Evolutionary conservation across 495 filamentous ascomycete species (phyloP), one percentile per base, ranked within the genome.

Genomic region (Cladorrhinum samala): DNA sequence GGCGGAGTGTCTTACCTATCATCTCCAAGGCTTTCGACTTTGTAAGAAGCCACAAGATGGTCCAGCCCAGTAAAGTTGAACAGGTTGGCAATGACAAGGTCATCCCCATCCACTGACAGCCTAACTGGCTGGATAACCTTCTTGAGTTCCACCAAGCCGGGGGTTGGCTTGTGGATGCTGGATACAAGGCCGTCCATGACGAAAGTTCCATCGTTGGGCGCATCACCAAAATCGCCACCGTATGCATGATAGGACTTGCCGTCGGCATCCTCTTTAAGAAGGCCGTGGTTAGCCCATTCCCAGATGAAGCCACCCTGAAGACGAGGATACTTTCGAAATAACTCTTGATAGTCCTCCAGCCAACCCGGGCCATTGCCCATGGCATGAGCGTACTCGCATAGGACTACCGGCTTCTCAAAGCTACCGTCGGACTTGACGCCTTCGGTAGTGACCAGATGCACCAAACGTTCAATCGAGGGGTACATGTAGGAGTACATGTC

Each of bases 301-400:
- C 85, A 88, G 23, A 86, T 77, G 50, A 83, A 87, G 6, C 85
- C 85, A 1, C 85, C 85, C 58, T 87, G 83, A 5, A 88, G 71
- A 9, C 75, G 72, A 0, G 72, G 74, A 52, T 85, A 59, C 25
- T 73, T 65, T 13, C 74, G 73, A 58, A 86, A 88, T 1, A 73
- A 71, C 16, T 83, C 71, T 37, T 80, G 71, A 54, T 88, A 88
- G 54, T 86, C 84, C 60, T 83, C 72, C 5, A 87, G 70, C 18
- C 73, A 76, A 1, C 85, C 85, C 0, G 85, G 85, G 0, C 83
- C 85, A 52, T 87, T 89, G 2, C 85, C 85, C 84, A 88, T 87
- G 0, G 85, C 81, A 55, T 87, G 83, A 1, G 72, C 78, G 53
- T 83, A 89, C 59, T 88, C 84, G 56, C 83, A 87, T 6, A 88